A percentile compares a stretch with the other conserved stretches of the same genome.
These are phyloP conservation scores for Astrothelium macrocarpum DNA, from an alignment of 495 filamentous ascomycete species.

Conservation along the genomic window DNA sequence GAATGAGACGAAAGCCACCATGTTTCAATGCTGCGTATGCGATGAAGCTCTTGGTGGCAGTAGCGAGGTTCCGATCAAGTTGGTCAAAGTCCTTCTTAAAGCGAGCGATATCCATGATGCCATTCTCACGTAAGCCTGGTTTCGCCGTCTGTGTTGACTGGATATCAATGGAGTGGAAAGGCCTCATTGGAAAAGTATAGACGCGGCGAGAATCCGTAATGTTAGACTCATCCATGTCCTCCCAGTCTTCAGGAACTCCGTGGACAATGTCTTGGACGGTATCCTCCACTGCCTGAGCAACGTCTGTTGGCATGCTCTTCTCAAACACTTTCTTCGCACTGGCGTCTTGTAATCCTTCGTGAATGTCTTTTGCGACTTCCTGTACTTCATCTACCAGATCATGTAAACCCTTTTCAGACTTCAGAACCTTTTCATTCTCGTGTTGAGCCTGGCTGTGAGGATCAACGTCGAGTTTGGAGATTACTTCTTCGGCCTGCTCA, in stretches of 20 bases:
- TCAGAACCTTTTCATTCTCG: conserved; percentile 28
- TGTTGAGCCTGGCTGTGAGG: conserved; percentile 11
- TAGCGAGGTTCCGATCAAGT: conserved; percentile 81
- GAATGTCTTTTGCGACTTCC: conserved; percentile 42
- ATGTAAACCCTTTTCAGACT: conserved; percentile 29
- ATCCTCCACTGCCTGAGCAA: conserved; percentile 48
- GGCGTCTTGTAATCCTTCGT: conserved; percentile 48
- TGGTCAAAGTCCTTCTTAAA: conserved; percentile 97
- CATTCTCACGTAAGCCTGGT: conserved; percentile 49
- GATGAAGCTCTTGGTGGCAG: conserved; percentile 85
- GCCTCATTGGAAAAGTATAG: conserved; percentile 90
- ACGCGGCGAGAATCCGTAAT: conserved; percentile 48
- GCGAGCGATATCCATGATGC: conserved; percentile 77
- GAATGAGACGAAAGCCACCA: conserved; percentile 82
- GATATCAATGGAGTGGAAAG: conserved; percentile 76
- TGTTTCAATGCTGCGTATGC: conserved; percentile 86
- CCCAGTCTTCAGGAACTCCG: conserved; percentile 57
- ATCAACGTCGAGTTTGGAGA: conserved; percentile 42
- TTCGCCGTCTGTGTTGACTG: conserved; percentile 31
- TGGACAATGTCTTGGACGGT: conserved; percentile 49
- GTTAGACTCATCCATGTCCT: conserved; percentile 49
- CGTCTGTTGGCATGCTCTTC: conserved; percentile 38
- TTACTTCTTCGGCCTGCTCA: conserved; percentile 56
- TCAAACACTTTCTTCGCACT: conserved; percentile 44
- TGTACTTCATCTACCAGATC: conserved; percentile 37